phyloP scores from a whole-genome alignment of 1,139 yeast species.

The Maudiozyma humilis region DNA sequence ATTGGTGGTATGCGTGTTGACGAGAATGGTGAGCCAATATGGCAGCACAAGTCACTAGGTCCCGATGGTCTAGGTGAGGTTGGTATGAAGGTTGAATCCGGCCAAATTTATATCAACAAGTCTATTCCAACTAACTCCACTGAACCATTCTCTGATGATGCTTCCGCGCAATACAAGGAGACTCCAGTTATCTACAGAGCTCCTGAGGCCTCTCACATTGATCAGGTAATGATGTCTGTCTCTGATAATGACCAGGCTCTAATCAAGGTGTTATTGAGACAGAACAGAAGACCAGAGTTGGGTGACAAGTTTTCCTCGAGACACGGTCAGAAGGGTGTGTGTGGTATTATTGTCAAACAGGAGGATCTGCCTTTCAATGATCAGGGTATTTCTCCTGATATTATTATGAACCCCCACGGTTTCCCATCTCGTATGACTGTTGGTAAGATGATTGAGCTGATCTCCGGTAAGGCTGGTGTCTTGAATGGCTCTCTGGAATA shows the following conservation, averaged over 20 bases:
- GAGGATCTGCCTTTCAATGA: conserved; percentile 95
- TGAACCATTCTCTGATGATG: conserved; percentile 49
- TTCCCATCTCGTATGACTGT: conserved; percentile 99
- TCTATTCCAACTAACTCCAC: conserved; percentile 84
- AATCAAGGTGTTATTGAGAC: conserved; percentile 84
- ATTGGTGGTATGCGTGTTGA: conserved; percentile 87
- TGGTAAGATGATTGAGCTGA: conserved; percentile 94
- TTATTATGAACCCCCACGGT: conserved; percentile 98
- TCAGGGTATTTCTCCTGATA: conserved; percentile 84
- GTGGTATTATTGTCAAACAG: conserved; percentile 94
- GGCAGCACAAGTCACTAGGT: conserved; percentile 80
- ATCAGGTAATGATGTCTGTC: conserved; percentile 95
- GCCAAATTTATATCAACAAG: conserved; percentile 90
- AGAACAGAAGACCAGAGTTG: conserved; percentile 93
- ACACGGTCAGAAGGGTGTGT: conserved; percentile 98
- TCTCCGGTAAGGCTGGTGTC: conserved; percentile 97
- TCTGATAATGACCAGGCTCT: conserved; percentile 92
- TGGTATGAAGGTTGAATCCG: conserved; percentile 82
- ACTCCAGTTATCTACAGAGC: conserved; percentile 88
- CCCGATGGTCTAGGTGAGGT: conserved; percentile 97
- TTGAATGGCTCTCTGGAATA: conserved; percentile 84
- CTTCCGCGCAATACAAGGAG: conserved; percentile 60
- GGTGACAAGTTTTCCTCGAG: conserved; percentile 97
- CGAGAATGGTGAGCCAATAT: conserved; percentile 68
- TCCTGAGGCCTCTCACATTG: conserved; percentile 91